Evolutionary conservation across 225 moss, liverwort and hornwort genomes (phyloP).

Genomic region (Polytrichum formosum): DNA sequence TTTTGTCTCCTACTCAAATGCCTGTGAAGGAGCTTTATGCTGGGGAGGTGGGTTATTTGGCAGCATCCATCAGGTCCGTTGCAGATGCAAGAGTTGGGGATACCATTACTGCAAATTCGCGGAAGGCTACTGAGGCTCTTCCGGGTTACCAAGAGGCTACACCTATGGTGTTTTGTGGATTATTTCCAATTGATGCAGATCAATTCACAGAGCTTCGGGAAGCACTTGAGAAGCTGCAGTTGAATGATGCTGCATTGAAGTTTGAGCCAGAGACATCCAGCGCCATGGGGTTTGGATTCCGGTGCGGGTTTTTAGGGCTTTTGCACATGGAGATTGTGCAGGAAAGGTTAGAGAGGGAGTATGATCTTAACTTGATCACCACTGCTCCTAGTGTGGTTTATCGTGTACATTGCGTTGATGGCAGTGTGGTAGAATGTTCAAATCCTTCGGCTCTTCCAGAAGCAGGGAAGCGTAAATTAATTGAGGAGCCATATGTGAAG

Average conservation of each 20-base stretch:
- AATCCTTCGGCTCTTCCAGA: conserved; percentile 93
- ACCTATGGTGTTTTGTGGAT: conserved; percentile 97
- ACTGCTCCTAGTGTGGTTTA: conserved; percentile 98
- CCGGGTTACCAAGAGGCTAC: conserved; percentile 94
- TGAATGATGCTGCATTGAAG: conserved; percentile 92
- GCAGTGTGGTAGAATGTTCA: conserved; percentile 70
- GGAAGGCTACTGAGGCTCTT: conserved; percentile 71
- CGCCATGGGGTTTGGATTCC: conserved; percentile 98
- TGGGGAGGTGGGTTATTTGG: conserved; percentile 93
- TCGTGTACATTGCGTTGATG: conserved; percentile 62
- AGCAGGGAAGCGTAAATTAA: conserved; percentile 67
- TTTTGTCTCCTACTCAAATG: conserved; percentile 92
- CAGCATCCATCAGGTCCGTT: conserved; percentile 93
- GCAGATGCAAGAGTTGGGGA: conserved; percentile 97
- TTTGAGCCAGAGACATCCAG: conserved; percentile 94
- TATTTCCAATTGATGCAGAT: conserved; percentile 91
- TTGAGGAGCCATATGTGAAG: conserved; percentile 79
- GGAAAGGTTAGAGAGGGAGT: conserved; percentile 96
- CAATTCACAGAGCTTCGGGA: conserved; percentile 88
- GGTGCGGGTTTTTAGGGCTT: conserved; percentile 94
- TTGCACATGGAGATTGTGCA: conserved; percentile 99
- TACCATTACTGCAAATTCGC: conserved; percentile 67
- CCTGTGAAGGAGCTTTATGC: conserved; percentile 79
- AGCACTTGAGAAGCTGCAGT: conserved; percentile 87
- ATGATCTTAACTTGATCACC: conserved; percentile 88